Evolutionary conservation across 2,329 filamentous ascomycete species (phyloP), one percentile per base, ranked within the genome.

Genomic region (Aspergillus novofumigatus): DNA sequence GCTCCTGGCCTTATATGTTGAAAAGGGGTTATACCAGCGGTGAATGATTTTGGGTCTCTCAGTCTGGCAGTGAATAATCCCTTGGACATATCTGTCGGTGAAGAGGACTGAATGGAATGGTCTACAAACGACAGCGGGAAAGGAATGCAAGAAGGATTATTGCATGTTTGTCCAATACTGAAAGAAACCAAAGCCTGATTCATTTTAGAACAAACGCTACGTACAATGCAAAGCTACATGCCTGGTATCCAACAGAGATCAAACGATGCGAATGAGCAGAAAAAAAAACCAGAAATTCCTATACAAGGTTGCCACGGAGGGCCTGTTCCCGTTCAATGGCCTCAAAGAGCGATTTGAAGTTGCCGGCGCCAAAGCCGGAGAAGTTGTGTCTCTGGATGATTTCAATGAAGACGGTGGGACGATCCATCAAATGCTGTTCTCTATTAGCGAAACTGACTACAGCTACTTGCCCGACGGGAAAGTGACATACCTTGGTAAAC

Each of bases 311-410:
- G 1, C 93, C 92, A 55, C 92, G 81, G 73, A 89, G 81, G 49
- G 86, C 91, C 80, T 97, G 93, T 75, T 97, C 92, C 52, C 92
- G 81, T 82, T 97, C 93, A 72, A 97, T 95, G 2, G 93, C 92
- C 80, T 97, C 92, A 68, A 97, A 97, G 66, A 97, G 69, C 59
- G 88, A 92, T 84, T 92, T 96, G 79, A 97, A 97, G 75, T 97
- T 97, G 1, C 93, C 93, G 0, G 92, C 93, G 3, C 93, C 92
- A 66, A 97, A 97, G 0, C 93, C 93, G 32, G 89, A 87, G 73
- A 97, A 97, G 62, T 91, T 87, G 67, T 95, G 88, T 56, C 92
- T 81, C 80, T 97, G 92, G 67, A 97, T 97, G 67, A 97, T 96
- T 83, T 97, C 93, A 62, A 97, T 86, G 72, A 97, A 97, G 28